phyloP scores from a whole-genome alignment of 352 stramenopile genomes.

The Globisporangium spiculum region DNA sequence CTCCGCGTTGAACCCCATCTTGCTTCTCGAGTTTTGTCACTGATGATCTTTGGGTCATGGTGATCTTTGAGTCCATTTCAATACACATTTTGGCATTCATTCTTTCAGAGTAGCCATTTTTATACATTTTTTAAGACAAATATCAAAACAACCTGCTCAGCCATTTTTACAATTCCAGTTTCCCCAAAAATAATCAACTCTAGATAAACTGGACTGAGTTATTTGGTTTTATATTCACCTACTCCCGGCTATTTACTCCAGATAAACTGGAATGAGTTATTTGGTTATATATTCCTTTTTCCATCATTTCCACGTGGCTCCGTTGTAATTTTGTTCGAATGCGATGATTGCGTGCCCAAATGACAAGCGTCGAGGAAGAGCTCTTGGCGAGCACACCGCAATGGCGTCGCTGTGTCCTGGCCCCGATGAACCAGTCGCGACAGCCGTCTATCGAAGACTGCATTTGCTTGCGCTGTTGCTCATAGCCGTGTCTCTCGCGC shows the following conservation, averaged over 20 bases:
- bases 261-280: background rate
- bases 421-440: background rate
- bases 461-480: constrained; percentile 1
- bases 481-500: background rate
- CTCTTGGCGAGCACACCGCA: background rate
- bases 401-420: background rate
- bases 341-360: constrained; percentile 9
- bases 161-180: background rate
- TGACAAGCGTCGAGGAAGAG: constrained; percentile 7
- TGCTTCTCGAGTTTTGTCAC: background rate
- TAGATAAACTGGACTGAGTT: background rate
- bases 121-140: background rate
- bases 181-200: background rate
- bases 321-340: background rate
- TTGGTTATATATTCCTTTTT: background rate
- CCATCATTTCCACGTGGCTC: background rate
- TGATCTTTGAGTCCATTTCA: background rate
- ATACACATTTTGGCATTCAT: background rate
- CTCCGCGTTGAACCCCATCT: constrained; percentile 14
- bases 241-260: background rate
- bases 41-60: background rate
- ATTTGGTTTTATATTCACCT: background rate
- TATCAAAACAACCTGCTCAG: background rate
- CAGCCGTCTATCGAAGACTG: no score
- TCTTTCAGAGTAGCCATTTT: background rate